Evolutionary conservation across 202 grass and related monocot genomes (phyloP).

Genomic region (Panicum virgatum): DNA sequence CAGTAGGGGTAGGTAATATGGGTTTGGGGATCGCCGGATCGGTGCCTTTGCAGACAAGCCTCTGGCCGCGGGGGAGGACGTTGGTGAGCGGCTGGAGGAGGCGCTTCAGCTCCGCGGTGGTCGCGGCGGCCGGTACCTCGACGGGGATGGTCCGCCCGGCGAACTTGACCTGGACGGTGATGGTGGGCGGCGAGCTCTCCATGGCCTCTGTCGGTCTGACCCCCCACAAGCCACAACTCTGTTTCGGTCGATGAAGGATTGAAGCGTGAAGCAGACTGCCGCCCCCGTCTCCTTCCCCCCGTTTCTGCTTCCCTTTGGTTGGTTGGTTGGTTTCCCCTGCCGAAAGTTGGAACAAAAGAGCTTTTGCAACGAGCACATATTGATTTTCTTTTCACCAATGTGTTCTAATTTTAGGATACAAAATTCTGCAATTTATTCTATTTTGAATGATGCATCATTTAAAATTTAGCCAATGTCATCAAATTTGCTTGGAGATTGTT

Average conservation of each 20-base stretch:
- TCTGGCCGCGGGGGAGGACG: constrained; percentile 89
- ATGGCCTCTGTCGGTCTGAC: neutral
- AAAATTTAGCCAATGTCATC: too few relatives aligned
- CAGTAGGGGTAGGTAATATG: neutral
- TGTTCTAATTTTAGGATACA: too few relatives aligned
- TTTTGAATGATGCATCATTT: too few relatives aligned
- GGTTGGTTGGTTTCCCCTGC: too few relatives aligned
- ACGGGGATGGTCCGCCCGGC: constrained; percentile 70
- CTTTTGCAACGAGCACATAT: too few relatives aligned
- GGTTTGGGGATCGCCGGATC: constrained; percentile 16
- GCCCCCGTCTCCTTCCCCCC: too few relatives aligned
- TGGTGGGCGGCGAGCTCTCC: constrained; percentile 37
- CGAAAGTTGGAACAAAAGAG: too few relatives aligned
- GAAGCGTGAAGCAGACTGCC: too few relatives aligned
- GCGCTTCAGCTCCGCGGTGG: constrained; percentile 65
- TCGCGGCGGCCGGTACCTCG: constrained; percentile 42
- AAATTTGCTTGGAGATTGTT: too few relatives aligned
- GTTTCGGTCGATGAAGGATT: neutral
- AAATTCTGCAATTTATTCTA: too few relatives aligned
- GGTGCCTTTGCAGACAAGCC: constrained; percentile 89
- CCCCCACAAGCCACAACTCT: neutral
- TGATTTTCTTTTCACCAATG: too few relatives aligned
- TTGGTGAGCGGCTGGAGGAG: constrained; percentile 93
- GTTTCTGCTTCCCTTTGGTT: too few relatives aligned
- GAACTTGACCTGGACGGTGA: constrained; percentile 86